Base-by-base conservation (phyloP, 1,284 basidiomycete genomes). In the Gomphus sp. region DNA sequence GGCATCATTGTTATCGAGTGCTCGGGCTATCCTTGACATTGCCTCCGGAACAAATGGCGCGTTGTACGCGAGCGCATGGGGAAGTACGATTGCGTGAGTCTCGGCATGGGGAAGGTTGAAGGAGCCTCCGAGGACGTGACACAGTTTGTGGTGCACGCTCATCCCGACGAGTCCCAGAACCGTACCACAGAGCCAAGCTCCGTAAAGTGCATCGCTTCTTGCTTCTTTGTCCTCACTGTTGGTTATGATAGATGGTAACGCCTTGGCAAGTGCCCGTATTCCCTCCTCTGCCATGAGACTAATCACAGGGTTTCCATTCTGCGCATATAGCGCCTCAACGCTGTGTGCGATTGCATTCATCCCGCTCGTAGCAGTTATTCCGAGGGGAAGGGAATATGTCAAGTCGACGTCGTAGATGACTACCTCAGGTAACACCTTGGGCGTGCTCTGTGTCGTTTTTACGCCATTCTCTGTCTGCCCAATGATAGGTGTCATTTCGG, bases 111-210 rank as follows among this genome's bases (percentile, higher is more conserved):
- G 74, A 56, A 77, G 72, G 60, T 72, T 70, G 62, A 77, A 76
- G 14, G 71, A 71, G 9, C 76, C 76, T 34, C 75, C 74, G 37
- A 77, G 70, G n/a, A 71, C 71, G 62, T 76, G 74, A 63, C 74
- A 75, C n/a, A 77, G 68, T 64, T 77, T 78, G 65, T 78, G 76
- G 61, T 78, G 76, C 11, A 78, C 63, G n/a, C 69, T 70, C 72
- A 77, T 74, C 31, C 71, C 70, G 11, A 74, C 73, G 3, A 70
- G 65, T 16, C 74, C 76, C 22, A 75, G 64, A 55, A 72, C 74
- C 0, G 70, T 69, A 9, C 71, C 74, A 52, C 76, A 75, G 0
- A 71, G 68, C 72, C 72, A 78, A 3, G 75, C 76, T 22, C 75
- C 76, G 54, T 71, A 74, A 2, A 75, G 65, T 4, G 73, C 73